phyloP scores from a whole-genome alignment of 2,329 filamentous ascomycete species.

The Botrytis hyacinthi region DNA sequence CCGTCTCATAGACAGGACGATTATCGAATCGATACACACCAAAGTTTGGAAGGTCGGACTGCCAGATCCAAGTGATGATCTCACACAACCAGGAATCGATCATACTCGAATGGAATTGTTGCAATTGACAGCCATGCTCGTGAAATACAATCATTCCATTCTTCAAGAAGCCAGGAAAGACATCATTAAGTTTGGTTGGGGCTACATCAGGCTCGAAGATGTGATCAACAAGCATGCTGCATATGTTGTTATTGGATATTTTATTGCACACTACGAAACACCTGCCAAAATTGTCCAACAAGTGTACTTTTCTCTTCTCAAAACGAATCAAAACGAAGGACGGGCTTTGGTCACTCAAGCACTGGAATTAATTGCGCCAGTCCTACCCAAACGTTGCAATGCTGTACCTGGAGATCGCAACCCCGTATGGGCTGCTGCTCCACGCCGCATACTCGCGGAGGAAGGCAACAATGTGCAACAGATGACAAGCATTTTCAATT shows the following conservation, averaged over 20 bases:
- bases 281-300: conserved; percentile 94
- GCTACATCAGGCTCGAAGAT: conserved; percentile 96
- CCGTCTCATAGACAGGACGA: conserved; percentile 76
- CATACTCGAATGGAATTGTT: conserved; percentile 95
- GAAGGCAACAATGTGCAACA: conserved; percentile 94
- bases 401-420: conserved; percentile 66
- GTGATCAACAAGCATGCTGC: conserved; percentile 99
- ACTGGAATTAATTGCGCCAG: conserved; percentile 90
- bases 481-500: conserved; percentile 96
- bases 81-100: conserved; percentile 81
- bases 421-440: conserved; percentile 85
- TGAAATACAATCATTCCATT: conserved; percentile 89
- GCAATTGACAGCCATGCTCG: conserved; percentile 88
- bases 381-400: conserved; percentile 80
- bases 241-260: conserved; percentile 95
- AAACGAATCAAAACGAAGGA: conserved; percentile 93
- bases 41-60: conserved; percentile 92
- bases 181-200: conserved; percentile 99
- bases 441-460: conserved; percentile 86
- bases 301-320: conserved; percentile 87
- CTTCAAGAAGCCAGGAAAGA: conserved; percentile 93
- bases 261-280: conserved; percentile 95
- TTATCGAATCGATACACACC: conserved; percentile 87
- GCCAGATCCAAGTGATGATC: conserved; percentile 78
- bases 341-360: conserved; percentile 90